Base-by-base conservation (phyloP, 129 eudicot species). In the Dittrichia graveolens region DNA sequence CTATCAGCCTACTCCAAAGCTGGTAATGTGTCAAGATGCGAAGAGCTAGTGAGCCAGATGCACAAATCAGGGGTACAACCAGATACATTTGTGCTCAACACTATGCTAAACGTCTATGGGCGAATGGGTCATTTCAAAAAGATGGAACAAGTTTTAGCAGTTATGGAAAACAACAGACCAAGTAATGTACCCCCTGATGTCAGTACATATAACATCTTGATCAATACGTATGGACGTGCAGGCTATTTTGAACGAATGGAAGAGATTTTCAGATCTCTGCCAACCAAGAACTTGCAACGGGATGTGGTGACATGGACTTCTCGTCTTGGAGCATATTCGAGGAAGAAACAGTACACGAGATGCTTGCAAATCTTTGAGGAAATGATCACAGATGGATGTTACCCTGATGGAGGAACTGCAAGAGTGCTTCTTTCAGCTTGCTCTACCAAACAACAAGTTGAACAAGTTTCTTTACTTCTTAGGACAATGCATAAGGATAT, bases 361-460 rank as follows among this genome's bases (percentile, higher is more conserved):
- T 92, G 98, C 63, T 44, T 89, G 19, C 89, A 86, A 62, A 89
- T 92, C 18, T 92, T 92, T 8, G 98, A 92, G 75, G 93, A 86
- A 67, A 92, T 92, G 98, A 89, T 92, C 14, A 86, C 59, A 4
- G 83, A 78, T 79, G 96, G 96, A 16, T 89, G 96, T 81, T 92
- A 84, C 72, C 98, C 98, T 3, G 98, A 92, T 70, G 96, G 98
- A 31, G 96, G 98, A 54, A 89, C 98, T 10, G 96, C 91, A 5
- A 85, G 85, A 80, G 96, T 92, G 58, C 91, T 92, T 56, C 86
- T 92, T 42, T 79, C 91, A 9, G 83, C 98, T 49, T 92, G 98
- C 80, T 86, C 96, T 15, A 81, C 80, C 35, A 89, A 92, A 46
- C 94, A 92, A 40, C 96, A 92, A 81, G 79, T 83, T 12, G 88